A percentile compares a stretch with the other conserved stretches of the same genome.
Evolutionary conservation across 2,329 filamentous ascomycete genomes (phyloP).

Genomic region (Fusarium sp.): DNA sequence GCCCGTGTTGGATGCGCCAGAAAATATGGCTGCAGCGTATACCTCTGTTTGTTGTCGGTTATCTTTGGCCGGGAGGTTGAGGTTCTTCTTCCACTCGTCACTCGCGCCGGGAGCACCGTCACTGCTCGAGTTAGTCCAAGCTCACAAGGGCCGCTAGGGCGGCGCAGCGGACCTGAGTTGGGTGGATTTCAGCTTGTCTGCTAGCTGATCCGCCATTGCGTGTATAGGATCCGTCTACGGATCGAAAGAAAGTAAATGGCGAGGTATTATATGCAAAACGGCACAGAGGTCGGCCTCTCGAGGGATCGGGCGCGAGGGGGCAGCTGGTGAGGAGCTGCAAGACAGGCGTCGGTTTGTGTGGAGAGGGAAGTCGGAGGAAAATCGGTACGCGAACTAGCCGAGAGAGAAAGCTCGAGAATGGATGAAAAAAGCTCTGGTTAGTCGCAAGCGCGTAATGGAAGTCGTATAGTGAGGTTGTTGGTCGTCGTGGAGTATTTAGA

Average conservation of each 20-base stretch:
- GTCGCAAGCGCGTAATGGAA: constrained; percentile 30
- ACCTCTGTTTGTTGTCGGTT: constrained; percentile 85
- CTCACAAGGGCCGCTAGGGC: constrained; percentile 38
- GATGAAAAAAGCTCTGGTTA: constrained; percentile 17
- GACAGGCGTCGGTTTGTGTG: constrained; percentile 22
- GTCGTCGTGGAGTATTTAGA: constrained; percentile 29
- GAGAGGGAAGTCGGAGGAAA: constrained; percentile 27
- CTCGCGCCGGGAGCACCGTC: constrained; percentile 58
- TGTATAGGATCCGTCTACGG: constrained; percentile 45
- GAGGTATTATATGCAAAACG: constrained; percentile 40
- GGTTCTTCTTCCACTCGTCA: constrained; percentile 78
- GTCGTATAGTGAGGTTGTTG: constrained; percentile 29
- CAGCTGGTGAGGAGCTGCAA: constrained; percentile 41
- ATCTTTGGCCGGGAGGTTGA: constrained; percentile 80
- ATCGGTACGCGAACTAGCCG: constrained; percentile 35
- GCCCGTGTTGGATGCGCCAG: constrained; percentile 21
- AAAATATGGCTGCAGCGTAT: constrained; percentile 22
- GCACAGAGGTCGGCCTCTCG: constrained; percentile 35
- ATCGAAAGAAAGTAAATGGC: constrained; percentile 35
- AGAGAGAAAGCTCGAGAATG: constrained; percentile 29
- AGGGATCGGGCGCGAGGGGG: constrained; percentile 16
- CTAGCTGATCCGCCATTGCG: constrained; percentile 59
- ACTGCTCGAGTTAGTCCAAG: constrained; percentile 55
- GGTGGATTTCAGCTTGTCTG: constrained; percentile 57
- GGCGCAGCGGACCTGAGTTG: constrained; percentile 54